phyloP scores from a whole-genome alignment of 805 yeast genomes.

The Candida ascalaphidarum region DNA sequence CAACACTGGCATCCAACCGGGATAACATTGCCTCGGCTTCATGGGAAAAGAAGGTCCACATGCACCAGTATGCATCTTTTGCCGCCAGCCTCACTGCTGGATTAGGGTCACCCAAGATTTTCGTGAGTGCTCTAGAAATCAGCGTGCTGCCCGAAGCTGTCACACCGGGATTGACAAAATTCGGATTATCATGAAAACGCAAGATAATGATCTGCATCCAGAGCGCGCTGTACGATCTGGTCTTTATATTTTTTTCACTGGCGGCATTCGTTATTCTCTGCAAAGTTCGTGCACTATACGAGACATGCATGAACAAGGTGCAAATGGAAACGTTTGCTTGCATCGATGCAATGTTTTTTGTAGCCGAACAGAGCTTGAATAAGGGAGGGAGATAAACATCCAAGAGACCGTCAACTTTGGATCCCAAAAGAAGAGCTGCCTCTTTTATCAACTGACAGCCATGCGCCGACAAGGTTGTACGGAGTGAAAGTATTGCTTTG shows the following conservation, averaged over 20 bases:
- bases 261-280: constrained; percentile 43
- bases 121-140: constrained; percentile 37
- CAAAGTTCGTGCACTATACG: constrained; percentile 44
- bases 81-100: constrained; percentile 71
- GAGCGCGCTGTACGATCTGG: constrained; percentile 58
- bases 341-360: constrained; percentile 56
- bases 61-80: constrained; percentile 68
- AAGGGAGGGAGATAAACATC: constrained; percentile 44
- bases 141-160: constrained; percentile 6
- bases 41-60: constrained; percentile 44
- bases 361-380: constrained; percentile 45
- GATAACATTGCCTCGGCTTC: constrained; percentile 35
- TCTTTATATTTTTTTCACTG: constrained; percentile 62
- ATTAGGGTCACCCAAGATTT: constrained; percentile 71
- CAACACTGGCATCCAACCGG: constrained; percentile 36
- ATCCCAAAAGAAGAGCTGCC: constrained; percentile 32
- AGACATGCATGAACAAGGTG: constrained; percentile 46
- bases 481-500: constrained; percentile 61
- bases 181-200: constrained; percentile 33
- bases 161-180: constrained; percentile 16
- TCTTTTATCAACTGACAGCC: constrained; percentile 78
- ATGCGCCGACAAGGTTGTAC: constrained; percentile 75
- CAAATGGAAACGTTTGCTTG: constrained; percentile 49
- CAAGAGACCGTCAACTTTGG: constrained; percentile 35
- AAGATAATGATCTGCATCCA: constrained; percentile 62